Base-by-base conservation (phyloP, 352 stramenopile genomes). In the Phytophthora quininea region DNA sequence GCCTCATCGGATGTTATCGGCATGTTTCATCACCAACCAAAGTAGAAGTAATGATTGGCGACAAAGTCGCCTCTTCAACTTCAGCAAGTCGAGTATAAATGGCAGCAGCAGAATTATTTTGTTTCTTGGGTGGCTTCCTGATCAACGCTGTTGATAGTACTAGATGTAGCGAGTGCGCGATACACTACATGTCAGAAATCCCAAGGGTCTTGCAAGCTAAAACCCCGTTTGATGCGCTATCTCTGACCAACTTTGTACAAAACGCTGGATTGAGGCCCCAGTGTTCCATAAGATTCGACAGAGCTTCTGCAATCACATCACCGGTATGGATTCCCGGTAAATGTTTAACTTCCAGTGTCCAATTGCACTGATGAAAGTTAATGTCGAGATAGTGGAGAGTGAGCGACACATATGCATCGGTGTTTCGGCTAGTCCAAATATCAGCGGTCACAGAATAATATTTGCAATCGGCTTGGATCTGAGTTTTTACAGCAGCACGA, bases 401-500 rank as follows among this genome's bases (percentile, higher is more conserved):
- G 19, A 66, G 27, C 10, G 45, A 24, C 40, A 66, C 55, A 32
- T 50, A 66, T 9, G 38, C 59, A 3, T 59, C 37, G 1, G 58
- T 40, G 19, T 29, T 47, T 2, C 8, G 19, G 30, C 50, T 59
- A 30, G 50, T 59, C 45, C 61, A 62, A 11, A 59, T 59, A 27
- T 69, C 54, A 5, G 62, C 64, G 1, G 54, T 69, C 4, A 59
- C 30, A 4, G 52, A 63, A 37, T 47, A 62, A 40, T 49, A 64
- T 1, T 11, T 30, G 11, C 54, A 59, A 9, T 30, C 15, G 1
- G 1, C 27, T 3, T 12, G 31, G 11, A 67, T 46, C 9, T 9
- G 12, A 46, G 14, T 4, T 46, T 61, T 67, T 11, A 67, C 45
- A 1, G 32, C 48, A 27, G 42, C 60, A 32, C 60, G 51, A 10